Percentiles rank a stretch among this genome's conserved stretches.
phyloP scores from a whole-genome alignment of 2,329 filamentous ascomycete species.

The Curvularia sp. region DNA sequence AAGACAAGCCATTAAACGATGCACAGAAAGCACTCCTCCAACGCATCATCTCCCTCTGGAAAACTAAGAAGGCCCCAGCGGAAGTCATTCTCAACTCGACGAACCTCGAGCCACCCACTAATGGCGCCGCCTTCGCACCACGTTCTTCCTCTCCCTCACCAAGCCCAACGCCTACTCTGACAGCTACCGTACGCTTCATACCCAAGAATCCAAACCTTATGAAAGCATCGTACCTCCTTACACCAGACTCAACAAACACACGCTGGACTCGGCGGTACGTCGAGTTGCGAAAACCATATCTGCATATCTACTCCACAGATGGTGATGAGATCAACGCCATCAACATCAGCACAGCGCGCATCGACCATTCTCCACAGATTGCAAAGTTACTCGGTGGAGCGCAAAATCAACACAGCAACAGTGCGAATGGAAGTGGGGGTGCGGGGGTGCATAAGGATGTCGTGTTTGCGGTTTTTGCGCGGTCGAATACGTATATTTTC shows the following conservation, averaged over 20 bases:
- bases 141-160: constrained; percentile 49
- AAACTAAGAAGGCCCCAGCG: constrained; percentile 52
- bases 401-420: constrained; percentile 9
- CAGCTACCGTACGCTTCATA: constrained; percentile 78
- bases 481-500: constrained; percentile 94
- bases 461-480: constrained; percentile 93
- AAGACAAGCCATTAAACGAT: constrained; percentile 31
- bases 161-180: constrained; percentile 65
- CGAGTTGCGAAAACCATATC: constrained; percentile 87
- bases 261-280: constrained; percentile 93
- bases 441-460: constrained; percentile 57
- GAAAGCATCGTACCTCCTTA: constrained; percentile 87
- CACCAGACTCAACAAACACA: constrained; percentile 79
- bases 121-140: constrained; percentile 61
- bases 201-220: constrained; percentile 76
- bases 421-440: constrained; percentile 16
- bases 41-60: constrained; percentile 71
- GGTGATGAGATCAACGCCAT: constrained; percentile 92
- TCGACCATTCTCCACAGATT: constrained; percentile 91
- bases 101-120: constrained; percentile 71
- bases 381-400: constrained; percentile 71
- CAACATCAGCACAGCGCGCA: constrained; percentile 85
- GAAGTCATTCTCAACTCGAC: constrained; percentile 58
- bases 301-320: constrained; percentile 87
- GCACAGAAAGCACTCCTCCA: constrained; percentile 54